phyloP scores from a whole-genome alignment of 1,139 yeast genomes.

The Saccharomycopsis crataegensis region DNA sequence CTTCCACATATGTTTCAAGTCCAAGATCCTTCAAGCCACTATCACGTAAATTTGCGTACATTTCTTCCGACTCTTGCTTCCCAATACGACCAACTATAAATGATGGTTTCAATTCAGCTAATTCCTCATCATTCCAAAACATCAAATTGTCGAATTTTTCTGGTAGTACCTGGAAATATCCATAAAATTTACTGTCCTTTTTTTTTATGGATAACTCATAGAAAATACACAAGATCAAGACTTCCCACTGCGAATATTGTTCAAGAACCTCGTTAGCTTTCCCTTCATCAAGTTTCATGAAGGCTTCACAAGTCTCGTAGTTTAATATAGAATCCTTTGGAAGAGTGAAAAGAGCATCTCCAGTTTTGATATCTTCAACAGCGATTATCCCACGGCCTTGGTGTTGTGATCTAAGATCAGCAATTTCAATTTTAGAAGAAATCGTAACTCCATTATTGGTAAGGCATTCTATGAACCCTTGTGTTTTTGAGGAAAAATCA shows the following conservation, averaged over 20 bases:
- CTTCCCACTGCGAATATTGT: slow-evolving; percentile 65
- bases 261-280: slow-evolving; percentile 33
- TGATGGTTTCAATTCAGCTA: slow-evolving; percentile 57
- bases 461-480: slow-evolving; percentile 49
- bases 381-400: slow-evolving; percentile 85
- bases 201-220: slow-evolving; percentile 42
- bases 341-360: slow-evolving; percentile 59
- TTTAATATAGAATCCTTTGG: slow-evolving; percentile 56
- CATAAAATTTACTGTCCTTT: slow-evolving; percentile 50
- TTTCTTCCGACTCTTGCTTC: slow-evolving; percentile 51
- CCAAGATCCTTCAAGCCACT: slow-evolving; percentile 27
- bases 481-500: slow-evolving; percentile 31
- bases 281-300: slow-evolving; percentile 26
- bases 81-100: slow-evolving; percentile 66
- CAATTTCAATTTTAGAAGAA: slow-evolving; percentile 49
- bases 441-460: slow-evolving; percentile 36
- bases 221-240: slow-evolving; percentile 58
- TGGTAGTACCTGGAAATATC: slow-evolving; percentile 71
- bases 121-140: slow-evolving; percentile 58
- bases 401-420: slow-evolving; percentile 46
- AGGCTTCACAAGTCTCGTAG: slow-evolving; percentile 46
- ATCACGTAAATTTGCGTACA: slow-evolving; percentile 40
- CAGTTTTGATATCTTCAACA: slow-evolving; percentile 44
- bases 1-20: slow-evolving; percentile 27
- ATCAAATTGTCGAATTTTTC: slow-evolving; percentile 57